Percentiles rank a stretch among this genome's conserved stretches.
Evolutionary conservation across 352 stramenopile genomes (phyloP).

Genomic region (Pythium dissotocum): DNA sequence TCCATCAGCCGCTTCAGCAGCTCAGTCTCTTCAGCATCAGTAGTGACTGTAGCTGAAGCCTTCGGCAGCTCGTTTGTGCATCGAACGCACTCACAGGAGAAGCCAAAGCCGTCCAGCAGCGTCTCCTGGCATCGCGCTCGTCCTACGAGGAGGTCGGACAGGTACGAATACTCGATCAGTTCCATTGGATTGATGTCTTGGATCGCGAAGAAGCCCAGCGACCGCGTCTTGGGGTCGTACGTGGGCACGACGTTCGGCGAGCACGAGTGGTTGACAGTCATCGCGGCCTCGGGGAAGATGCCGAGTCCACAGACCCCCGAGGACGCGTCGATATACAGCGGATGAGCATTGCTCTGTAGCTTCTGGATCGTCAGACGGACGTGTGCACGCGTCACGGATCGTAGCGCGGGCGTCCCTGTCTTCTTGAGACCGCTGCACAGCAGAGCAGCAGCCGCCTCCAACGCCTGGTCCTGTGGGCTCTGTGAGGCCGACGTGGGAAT

Average conservation of each 20-base stretch:
- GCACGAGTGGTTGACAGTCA: slow-evolving; percentile 74
- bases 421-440: slow-evolving; percentile 17
- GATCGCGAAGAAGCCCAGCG: slow-evolving; percentile 53
- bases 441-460: slow-evolving; percentile 6
- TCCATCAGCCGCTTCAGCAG: slow-evolving; percentile 33
- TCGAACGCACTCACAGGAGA: slow-evolving; percentile 47
- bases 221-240: slow-evolving; percentile 47
- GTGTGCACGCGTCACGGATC: slow-evolving; percentile 22
- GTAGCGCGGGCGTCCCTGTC: not conserved
- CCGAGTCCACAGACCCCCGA: slow-evolving; percentile 41
- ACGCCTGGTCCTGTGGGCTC: not conserved
- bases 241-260: slow-evolving; percentile 53
- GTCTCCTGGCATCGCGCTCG: slow-evolving; percentile 35
- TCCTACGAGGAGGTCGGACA: slow-evolving; percentile 48
- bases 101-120: slow-evolving; percentile 49
- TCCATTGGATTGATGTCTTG: slow-evolving; percentile 29
- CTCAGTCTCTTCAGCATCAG: slow-evolving; percentile 6
- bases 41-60: not conserved
- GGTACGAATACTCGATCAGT: slow-evolving; percentile 55
- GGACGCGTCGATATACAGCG: slow-evolving; percentile 44
- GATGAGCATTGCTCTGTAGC: slow-evolving; percentile 62
- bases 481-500: not conserved
- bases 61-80: slow-evolving; percentile 21
- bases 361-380: slow-evolving; percentile 37
- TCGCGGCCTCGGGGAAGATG: slow-evolving; percentile 68